phyloP scores from a whole-genome alignment of 768 basidiomycete species.

The Kwoniella heveanensis region DNA sequence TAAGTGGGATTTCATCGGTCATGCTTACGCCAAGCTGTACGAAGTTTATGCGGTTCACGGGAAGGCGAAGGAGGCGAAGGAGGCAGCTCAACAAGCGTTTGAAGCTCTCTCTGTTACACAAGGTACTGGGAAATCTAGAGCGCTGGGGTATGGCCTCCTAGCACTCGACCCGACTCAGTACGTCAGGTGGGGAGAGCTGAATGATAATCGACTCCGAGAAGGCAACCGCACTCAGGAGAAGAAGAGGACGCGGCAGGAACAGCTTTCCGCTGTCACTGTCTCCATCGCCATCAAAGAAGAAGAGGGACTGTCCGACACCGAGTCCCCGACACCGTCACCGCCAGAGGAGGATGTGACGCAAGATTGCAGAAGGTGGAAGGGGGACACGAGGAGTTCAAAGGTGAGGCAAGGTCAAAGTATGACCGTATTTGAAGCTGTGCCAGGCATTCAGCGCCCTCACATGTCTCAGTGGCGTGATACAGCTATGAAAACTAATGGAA shows the following conservation, averaged over 20 bases:
- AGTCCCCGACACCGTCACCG: not conserved
- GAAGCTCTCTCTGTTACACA: constrained; percentile 2
- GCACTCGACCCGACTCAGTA: constrained; percentile 2
- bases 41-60: constrained; percentile 5
- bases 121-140: not conserved
- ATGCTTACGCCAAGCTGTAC: constrained; percentile 1
- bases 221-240: too few relatives aligned
- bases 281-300: not conserved
- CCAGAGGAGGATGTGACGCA: not conserved
- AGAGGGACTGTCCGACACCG: not conserved
- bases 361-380: not conserved
- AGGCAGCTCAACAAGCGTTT: not conserved
- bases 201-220: not conserved
- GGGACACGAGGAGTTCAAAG: not conserved
- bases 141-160: not conserved
- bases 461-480: too few relatives aligned
- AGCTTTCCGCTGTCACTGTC: too few relatives aligned
- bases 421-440: too few relatives aligned
- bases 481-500: too few relatives aligned
- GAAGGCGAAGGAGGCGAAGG: not conserved
- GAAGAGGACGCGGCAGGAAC: too few relatives aligned
- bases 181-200: not conserved
- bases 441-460: not conserved
- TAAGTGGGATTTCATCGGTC: constrained; percentile 2
- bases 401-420: not conserved